phyloP scores from a whole-genome alignment of 495 filamentous ascomycete species.

The Trichoderma virens region DNA sequence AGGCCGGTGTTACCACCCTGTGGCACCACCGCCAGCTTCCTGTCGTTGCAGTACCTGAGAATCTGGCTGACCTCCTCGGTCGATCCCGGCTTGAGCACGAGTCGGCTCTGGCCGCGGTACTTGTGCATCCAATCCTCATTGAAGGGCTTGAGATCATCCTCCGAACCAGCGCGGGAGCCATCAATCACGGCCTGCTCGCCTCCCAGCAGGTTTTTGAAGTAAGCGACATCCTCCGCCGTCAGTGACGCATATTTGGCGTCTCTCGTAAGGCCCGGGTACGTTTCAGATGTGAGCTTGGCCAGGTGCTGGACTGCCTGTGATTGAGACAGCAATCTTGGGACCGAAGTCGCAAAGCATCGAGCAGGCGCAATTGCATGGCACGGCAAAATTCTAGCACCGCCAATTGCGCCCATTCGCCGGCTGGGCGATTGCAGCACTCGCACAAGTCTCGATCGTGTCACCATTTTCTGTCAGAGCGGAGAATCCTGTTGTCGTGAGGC shows the following conservation, averaged over 20 bases:
- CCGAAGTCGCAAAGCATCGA: conserved; percentile 30
- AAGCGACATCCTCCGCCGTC: conserved; percentile 66
- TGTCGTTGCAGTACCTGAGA: conserved; percentile 86
- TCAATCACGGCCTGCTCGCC: conserved; percentile 74
- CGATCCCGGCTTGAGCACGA: conserved; percentile 77
- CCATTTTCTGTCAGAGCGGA: background rate
- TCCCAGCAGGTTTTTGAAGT: conserved; percentile 71
- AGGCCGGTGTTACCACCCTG: conserved; percentile 96
- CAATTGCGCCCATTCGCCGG: background rate
- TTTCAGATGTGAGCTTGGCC: conserved; percentile 71
- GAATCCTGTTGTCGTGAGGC: background rate
- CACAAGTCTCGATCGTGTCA: background rate
- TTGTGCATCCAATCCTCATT: conserved; percentile 99
- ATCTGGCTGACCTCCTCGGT: conserved; percentile 84
- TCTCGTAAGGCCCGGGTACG: conserved; percentile 76
- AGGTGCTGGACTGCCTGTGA: conserved; percentile 29
- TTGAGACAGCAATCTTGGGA: conserved; percentile 21
- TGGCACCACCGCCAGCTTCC: conserved; percentile 87
- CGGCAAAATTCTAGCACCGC: background rate
- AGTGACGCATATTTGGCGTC: conserved; percentile 64
- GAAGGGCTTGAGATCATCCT: conserved; percentile 80
- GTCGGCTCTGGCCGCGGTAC: conserved; percentile 79
- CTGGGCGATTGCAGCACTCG: background rate
- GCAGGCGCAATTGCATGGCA: background rate
- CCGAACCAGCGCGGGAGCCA: conserved; percentile 61